phyloP scores from a whole-genome alignment of 257 asterid species.

The Solanum infundibuliforme region DNA sequence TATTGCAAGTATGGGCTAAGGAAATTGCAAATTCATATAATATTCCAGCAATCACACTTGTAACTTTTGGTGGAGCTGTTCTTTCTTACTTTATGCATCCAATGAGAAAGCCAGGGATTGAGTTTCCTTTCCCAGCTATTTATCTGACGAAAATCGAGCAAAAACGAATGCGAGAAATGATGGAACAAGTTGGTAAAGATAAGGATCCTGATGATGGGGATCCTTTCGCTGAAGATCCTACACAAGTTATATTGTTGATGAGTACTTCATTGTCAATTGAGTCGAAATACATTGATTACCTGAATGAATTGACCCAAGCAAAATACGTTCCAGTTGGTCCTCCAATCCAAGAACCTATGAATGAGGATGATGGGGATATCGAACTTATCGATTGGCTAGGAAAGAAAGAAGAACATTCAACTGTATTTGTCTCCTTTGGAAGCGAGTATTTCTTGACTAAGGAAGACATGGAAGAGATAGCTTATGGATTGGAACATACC shows the following conservation, averaged over 20 bases:
- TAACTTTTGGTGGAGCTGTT: not conserved
- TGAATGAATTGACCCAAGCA: not conserved
- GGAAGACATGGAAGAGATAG: not conserved
- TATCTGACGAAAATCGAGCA: not conserved
- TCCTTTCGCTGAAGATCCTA: not conserved
- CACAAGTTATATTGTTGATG: not conserved
- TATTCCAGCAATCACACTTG: not conserved
- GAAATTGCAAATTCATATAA: not conserved
- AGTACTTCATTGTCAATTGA: not conserved
- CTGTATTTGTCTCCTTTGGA: not conserved
- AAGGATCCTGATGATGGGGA: not conserved
- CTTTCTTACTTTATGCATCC: not conserved
- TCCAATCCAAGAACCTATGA: conserved; percentile 4
- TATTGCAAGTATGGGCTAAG: not conserved
- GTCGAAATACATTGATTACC: not conserved
- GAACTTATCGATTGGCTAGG: not conserved
- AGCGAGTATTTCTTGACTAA: not conserved
- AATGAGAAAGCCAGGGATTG: not conserved
- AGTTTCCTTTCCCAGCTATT: not conserved
- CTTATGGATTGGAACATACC: not conserved
- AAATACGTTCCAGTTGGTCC: not conserved
- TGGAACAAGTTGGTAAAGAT: not conserved
- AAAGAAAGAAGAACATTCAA: not conserved
- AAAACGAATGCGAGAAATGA: not conserved
- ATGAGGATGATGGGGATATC: not conserved